A percentile compares a stretch with the other conserved stretches of the same genome.
Evolutionary conservation across 208 protist species (phyloP).

Genomic region (Leishmania braziliensis): DNA sequence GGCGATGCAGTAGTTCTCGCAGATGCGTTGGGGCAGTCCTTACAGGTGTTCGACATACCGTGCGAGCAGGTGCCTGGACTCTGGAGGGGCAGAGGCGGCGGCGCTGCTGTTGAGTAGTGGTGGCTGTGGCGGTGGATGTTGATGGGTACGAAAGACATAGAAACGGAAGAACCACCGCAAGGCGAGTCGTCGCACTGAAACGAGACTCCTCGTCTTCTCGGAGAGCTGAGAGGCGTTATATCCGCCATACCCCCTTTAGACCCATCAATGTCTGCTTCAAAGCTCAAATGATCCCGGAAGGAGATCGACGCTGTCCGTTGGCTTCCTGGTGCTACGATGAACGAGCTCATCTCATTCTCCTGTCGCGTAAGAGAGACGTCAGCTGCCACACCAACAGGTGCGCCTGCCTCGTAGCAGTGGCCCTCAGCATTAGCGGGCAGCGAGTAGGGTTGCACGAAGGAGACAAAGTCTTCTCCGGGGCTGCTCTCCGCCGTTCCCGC

Average conservation of each 20-base stretch:
- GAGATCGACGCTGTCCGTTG: not conserved
- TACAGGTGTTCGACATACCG: not conserved
- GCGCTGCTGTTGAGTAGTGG: not conserved
- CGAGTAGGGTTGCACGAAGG: not conserved
- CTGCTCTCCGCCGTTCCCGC: not conserved
- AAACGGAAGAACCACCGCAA: not conserved
- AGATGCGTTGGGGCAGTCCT: not conserved
- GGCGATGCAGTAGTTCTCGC: not conserved
- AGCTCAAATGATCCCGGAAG: slow-evolving; percentile 25
- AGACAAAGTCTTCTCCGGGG: not conserved
- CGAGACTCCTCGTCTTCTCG: not conserved
- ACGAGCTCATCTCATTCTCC: not conserved
- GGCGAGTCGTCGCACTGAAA: not conserved
- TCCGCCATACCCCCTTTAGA: no score
- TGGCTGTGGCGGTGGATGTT: not conserved
- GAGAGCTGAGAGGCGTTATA: not conserved
- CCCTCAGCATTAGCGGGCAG: not conserved
- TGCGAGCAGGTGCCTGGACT: not conserved
- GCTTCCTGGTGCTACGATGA: not conserved
- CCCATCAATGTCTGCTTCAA: not conserved
- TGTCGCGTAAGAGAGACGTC: not conserved
- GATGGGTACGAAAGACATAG: not conserved
- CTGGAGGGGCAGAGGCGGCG: not conserved
- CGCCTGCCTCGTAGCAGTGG: not conserved
- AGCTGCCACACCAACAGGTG: not conserved